Evolutionary conservation across 768 basidiomycete genomes (phyloP).

Genomic region (Lentinula sp.): DNA sequence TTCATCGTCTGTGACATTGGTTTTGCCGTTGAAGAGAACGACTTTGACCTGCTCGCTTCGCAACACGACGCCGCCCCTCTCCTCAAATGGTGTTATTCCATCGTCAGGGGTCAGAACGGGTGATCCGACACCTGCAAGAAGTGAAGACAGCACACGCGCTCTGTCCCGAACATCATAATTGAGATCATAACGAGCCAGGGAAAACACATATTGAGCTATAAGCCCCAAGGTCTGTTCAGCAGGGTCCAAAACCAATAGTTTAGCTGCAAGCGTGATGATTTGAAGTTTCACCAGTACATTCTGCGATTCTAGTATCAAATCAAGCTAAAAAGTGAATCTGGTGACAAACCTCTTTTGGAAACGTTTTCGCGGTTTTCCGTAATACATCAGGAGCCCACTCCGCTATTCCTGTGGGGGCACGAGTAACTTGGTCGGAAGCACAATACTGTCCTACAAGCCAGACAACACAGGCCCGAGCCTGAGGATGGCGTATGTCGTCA

Average conservation of each 20-base stretch:
- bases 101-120: constrained; percentile 16
- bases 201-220: constrained; percentile 68
- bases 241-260: constrained; percentile 70
- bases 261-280: constrained; percentile 78
- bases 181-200: constrained; percentile 80
- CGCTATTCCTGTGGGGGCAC: constrained; percentile 50
- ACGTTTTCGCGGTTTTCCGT: constrained; percentile 70
- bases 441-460: constrained; percentile 95
- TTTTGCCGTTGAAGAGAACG: constrained; percentile 77
- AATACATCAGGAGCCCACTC: constrained; percentile 89
- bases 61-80: constrained; percentile 68
- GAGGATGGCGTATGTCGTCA: constrained; percentile 72
- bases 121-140: constrained; percentile 46
- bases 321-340: not conserved
- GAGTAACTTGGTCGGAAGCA: constrained; percentile 25
- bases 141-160: constrained; percentile 67
- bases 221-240: constrained; percentile 41
- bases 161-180: constrained; percentile 92
- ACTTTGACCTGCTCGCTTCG: constrained; percentile 76
- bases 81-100: constrained; percentile 34
- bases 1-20: constrained; percentile 30
- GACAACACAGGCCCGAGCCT: constrained; percentile 81
- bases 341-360: constrained; percentile 59
- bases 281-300: constrained; percentile 72
- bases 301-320: constrained; percentile 27